These are phyloP conservation scores for Amanita rimosa DNA, from an alignment of 768 basidiomycete genomes.

Conservation along the genomic window DNA sequence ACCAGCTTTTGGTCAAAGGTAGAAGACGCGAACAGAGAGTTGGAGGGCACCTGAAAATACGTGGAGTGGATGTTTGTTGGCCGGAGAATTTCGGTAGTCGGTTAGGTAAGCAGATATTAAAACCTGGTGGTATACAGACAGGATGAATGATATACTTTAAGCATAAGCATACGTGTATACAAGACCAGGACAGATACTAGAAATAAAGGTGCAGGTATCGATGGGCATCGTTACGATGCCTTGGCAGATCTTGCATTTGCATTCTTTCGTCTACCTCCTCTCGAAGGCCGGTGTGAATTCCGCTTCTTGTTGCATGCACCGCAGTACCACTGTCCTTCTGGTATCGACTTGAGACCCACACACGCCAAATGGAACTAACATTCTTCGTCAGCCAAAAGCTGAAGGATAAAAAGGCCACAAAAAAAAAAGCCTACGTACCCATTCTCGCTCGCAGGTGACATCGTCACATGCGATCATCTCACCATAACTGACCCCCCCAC, in stretches of 20 bases:
- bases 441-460: constrained; percentile 70
- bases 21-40: background rate
- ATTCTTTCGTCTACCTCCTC: constrained; percentile 37
- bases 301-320: constrained; percentile 52
- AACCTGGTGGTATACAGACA: no score
- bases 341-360: constrained; percentile 53
- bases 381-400: constrained; percentile 3
- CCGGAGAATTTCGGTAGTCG: constrained; percentile 34
- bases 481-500: constrained; percentile 75
- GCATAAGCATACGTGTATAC: background rate
- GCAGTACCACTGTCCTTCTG: constrained; percentile 71
- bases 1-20: background rate
- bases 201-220: no score
- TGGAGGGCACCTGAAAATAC: no score
- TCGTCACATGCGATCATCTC: constrained; percentile 96
- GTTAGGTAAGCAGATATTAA: constrained; percentile 21
- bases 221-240: background rate
- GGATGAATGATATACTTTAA: no score
- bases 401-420: constrained; percentile 3
- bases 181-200: background rate
- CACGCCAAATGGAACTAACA: constrained; percentile 72
- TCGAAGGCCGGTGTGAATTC: constrained; percentile 35
- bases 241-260: constrained; percentile 3
- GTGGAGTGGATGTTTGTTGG: constrained; percentile 13
- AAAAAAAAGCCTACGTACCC: constrained; percentile 72